A percentile compares a stretch with the other conserved stretches of the same genome.
phyloP scores from a whole-genome alignment of 179 eudicot species.

The Spergularia azorica region DNA sequence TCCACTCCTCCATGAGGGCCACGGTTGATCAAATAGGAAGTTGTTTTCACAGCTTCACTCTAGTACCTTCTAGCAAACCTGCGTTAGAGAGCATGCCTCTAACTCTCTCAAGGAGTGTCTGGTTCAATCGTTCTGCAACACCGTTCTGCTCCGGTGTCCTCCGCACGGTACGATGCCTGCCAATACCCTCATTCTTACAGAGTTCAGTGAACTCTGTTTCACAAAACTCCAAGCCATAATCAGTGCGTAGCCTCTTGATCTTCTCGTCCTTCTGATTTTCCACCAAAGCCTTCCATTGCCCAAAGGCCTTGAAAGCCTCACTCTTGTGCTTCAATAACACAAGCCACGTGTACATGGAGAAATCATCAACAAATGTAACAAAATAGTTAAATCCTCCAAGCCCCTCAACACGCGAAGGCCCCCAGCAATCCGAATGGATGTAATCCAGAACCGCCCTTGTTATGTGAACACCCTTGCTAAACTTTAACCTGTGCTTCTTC shows the following conservation, averaged over 20 bases:
- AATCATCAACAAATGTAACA: constrained; percentile 15
- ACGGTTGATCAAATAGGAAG: constrained; percentile 8
- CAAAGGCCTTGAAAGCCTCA: constrained; percentile 21
- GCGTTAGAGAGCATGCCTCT: constrained; percentile 17
- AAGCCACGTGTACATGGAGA: background rate
- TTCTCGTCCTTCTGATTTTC: constrained; percentile 22
- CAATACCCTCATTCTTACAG: constrained; percentile 14
- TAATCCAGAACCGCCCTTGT: constrained; percentile 14
- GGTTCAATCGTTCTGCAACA: constrained; percentile 20
- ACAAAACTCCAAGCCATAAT: constrained; percentile 17
- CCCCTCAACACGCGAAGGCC: constrained; percentile 2
- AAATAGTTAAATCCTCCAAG: background rate
- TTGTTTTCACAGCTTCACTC: background rate
- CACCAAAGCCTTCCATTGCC: constrained; percentile 16
- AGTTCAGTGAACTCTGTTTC: constrained; percentile 4
- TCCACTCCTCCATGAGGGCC: background rate
- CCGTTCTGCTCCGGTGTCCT: constrained; percentile 19
- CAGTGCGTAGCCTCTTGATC: constrained; percentile 8
- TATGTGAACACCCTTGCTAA: background rate
- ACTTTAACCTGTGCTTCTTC: constrained; percentile 6
- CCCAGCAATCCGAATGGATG: constrained; percentile 22
- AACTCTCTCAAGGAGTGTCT: constrained; percentile 18
- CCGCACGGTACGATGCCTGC: constrained; percentile 9
- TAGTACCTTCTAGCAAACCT: background rate
- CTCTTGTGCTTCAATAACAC: background rate